Base-by-base conservation (phyloP, 768 basidiomycete genomes). In the Rhizopogon vulgaris region DNA sequence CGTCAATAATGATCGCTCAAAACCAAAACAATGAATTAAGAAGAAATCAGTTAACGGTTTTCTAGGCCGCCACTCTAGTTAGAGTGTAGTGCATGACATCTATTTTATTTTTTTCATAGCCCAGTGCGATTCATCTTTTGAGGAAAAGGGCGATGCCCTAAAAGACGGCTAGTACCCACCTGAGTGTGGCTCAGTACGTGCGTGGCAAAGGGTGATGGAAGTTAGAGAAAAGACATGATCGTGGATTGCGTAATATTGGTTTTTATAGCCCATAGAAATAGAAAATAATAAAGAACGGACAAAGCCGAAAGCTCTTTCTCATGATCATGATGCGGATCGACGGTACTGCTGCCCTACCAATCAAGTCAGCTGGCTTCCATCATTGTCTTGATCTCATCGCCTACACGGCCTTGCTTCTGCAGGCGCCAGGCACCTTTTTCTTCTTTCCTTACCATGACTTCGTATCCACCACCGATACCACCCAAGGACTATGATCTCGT, bases 71-170 rank as follows among this genome's bases (percentile, higher is more conserved):
- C 74, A 69, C 75, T 66, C 71, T 53, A 30, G 17, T 43, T 58
- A 56, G 69, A 74, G 72, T 73, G 76, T 78, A 73, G 61, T 78
- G 80, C 80, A 70, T 74, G 47, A 66, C 80, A 77, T 75, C 78
- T 66, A 56, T 28, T 22, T 22, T n/a, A n/a, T 22, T 3, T 30
- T 49, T 38, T 28, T 80, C 78, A 79, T 78, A 81, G 80, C 78
- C 78, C 80, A 81, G 78, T 80, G 78, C 80, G 71, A 71, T 78
- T 80, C 78, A 73, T 80, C 79, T 41, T 55, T 40, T 1, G 10
- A 34, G 28, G 28, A 30, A 22, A 22, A 22, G 22, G 22, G 22
- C 22, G 22, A 22, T 1, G 28, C 9, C 28, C 28, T 30, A 30
- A 30, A 30, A 10, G 28, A 30, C 10, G 9, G 28, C 28, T 3